A percentile compares a stretch with the other conserved stretches of the same genome.
Conservation (phyloP, 176 grass and related monocot species). For the Cenchrus purpureus region DNA sequence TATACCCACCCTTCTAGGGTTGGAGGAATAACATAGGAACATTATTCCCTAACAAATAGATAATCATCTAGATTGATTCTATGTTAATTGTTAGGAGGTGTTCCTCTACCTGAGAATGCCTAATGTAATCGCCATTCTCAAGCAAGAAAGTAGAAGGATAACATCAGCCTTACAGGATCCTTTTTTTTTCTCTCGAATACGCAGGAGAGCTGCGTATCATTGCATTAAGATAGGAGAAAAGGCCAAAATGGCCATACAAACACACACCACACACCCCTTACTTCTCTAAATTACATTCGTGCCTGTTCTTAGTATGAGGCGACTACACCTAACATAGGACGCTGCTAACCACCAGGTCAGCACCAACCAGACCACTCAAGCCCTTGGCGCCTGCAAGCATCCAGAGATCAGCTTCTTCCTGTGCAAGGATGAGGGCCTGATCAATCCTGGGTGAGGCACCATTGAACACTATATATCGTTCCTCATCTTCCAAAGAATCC, state of each 20-base stretch:
- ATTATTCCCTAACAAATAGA: neutral
- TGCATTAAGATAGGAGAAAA: too few relatives aligned
- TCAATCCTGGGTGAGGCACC: neutral
- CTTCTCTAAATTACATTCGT: too few relatives aligned
- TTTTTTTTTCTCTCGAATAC: neutral
- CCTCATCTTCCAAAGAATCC: neutral
- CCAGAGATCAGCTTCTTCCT: neutral
- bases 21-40: too few relatives aligned
- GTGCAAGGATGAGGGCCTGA: neutral
- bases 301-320: too few relatives aligned
- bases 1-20: too few relatives aligned
- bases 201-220: too few relatives aligned
- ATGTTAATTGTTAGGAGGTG: neutral
- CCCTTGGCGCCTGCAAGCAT: neutral
- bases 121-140: neutral
- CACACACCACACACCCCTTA: too few relatives aligned
- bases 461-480: neutral
- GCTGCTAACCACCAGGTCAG: neutral
- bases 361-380: neutral
- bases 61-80: neutral
- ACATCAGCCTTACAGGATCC: neutral
- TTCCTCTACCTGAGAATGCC: too few relatives aligned
- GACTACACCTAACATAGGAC: too few relatives aligned
- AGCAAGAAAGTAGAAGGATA: constrained; percentile 14
- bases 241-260: too few relatives aligned